Evolutionary conservation across 2,329 filamentous ascomycete species (phyloP).

Genomic region (Cordyceps farinosa): DNA sequence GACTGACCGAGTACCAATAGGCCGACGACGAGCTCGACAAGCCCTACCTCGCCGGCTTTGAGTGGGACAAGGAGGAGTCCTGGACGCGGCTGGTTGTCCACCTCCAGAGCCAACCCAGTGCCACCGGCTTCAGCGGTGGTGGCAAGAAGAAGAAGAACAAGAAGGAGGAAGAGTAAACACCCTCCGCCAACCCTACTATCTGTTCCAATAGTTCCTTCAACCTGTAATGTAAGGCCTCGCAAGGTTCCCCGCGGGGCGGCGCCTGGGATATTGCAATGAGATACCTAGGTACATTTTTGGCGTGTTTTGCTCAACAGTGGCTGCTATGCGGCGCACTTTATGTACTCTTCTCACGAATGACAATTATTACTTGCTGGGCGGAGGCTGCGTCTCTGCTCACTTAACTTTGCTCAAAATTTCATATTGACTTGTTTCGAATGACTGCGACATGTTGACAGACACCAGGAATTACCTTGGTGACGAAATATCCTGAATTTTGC

Average conservation of each 20-base stretch:
- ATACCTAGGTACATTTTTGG: slow-evolving; percentile 32
- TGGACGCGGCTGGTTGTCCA: slow-evolving; percentile 87
- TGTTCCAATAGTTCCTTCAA: slow-evolving; percentile 40
- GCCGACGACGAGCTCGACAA: slow-evolving; percentile 85
- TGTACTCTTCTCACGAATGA: slow-evolving; percentile 25
- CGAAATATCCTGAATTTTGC: background rate
- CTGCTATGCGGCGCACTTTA: slow-evolving; percentile 28
- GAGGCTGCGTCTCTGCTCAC: slow-evolving; percentile 13
- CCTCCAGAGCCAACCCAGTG: slow-evolving; percentile 67
- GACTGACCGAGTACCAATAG: slow-evolving; percentile 41
- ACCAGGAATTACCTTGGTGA: background rate
- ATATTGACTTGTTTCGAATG: background rate
- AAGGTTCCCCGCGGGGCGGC: slow-evolving; percentile 39
- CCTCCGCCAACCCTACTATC: slow-evolving; percentile 29
- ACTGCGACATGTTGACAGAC: background rate
- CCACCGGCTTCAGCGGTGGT: slow-evolving; percentile 40
- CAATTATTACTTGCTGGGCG: slow-evolving; percentile 19
- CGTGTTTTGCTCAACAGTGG: slow-evolving; percentile 28
- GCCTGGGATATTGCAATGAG: slow-evolving; percentile 43
- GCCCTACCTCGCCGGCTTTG: slow-evolving; percentile 88
- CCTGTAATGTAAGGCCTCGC: slow-evolving; percentile 37
- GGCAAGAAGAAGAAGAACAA: slow-evolving; percentile 66
- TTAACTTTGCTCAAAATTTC: background rate
- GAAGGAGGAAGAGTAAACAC: slow-evolving; percentile 40
- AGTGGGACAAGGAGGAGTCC: slow-evolving; percentile 92